These are phyloP conservation scores for Nyssa sinensis DNA, from an alignment of 148 eudicot species.

Conservation along the genomic window DNA sequence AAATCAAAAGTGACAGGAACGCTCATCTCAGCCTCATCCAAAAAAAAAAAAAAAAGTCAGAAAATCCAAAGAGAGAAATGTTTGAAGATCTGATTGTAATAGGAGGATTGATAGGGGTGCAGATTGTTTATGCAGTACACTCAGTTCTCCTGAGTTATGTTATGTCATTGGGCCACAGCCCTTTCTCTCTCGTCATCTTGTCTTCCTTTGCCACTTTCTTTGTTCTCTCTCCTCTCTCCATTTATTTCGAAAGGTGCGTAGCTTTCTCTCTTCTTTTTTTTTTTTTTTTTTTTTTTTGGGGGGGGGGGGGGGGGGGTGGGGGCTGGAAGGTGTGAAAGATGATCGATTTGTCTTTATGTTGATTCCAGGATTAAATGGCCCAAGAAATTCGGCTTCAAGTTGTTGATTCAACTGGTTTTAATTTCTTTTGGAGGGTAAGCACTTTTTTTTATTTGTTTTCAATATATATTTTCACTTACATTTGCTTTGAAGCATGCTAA, in stretches of 20 bases:
- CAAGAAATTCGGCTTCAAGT: conserved; percentile 31
- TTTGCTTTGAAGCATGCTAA: too few relatives aligned
- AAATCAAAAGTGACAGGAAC: not conserved
- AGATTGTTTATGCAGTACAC: conserved; percentile 60
- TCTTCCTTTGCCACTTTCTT: conserved; percentile 56
- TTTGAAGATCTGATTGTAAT: conserved; percentile 45
- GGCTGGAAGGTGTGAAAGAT: not conserved
- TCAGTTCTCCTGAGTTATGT: conserved; percentile 48
- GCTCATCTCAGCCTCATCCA: not conserved
- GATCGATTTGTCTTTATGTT: conserved; percentile 8
- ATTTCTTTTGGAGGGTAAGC: conserved; percentile 69
- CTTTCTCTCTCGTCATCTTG: conserved; percentile 53
- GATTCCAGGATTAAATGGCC: conserved; percentile 82
- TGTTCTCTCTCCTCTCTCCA: conserved; percentile 50
- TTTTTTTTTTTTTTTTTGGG: not conserved
- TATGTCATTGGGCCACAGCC: conserved; percentile 49
- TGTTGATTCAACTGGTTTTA: conserved; percentile 54
- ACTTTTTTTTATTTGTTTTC: not conserved
- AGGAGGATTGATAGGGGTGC: conserved; percentile 56
- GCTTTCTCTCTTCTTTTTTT: conserved; percentile 7
- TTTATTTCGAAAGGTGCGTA: conserved; percentile 54
- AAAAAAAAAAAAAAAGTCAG: not conserved
- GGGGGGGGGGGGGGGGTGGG: not conserved
- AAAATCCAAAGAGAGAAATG: conserved; percentile 19
- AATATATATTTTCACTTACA: too few relatives aligned